Conservation (phyloP, 495 filamentous ascomycete genomes). For the Talaromyces trachyspermus region DNA sequence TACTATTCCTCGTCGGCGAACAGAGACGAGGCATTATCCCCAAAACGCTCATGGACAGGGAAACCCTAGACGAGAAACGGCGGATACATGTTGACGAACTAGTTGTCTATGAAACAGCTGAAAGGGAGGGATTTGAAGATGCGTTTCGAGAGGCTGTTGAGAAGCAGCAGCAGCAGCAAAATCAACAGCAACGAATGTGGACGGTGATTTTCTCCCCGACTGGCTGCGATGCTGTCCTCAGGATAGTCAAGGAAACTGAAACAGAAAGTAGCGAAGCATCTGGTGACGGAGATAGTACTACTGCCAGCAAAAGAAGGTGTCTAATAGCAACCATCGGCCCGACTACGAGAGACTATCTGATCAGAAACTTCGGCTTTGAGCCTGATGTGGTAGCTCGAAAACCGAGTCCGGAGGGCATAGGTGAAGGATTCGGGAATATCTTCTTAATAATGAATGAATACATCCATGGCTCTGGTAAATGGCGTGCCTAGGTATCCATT, state of each 20-base stretch:
- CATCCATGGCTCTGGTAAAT: no score
- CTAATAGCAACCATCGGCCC: constrained; percentile 84
- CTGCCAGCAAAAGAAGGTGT: constrained; percentile 32
- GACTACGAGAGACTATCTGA: constrained; percentile 75
- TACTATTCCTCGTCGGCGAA: constrained; percentile 85
- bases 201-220: constrained; percentile 91
- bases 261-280: no score
- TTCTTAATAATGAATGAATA: not conserved
- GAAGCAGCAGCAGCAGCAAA: constrained; percentile 14
- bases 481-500: no score
- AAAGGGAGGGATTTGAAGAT: constrained; percentile 63
- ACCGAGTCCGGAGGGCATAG: constrained; percentile 81
- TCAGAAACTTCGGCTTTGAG: constrained; percentile 56
- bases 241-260: constrained; percentile 43
- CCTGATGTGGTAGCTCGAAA: constrained; percentile 76
- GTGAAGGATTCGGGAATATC: constrained; percentile 44
- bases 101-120: constrained; percentile 78
- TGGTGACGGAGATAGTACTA: no score
- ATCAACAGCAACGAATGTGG: constrained; percentile 48
- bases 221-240: constrained; percentile 75
- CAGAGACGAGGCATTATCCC: constrained; percentile 84
- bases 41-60: constrained; percentile 57
- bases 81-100: constrained; percentile 65
- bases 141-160: constrained; percentile 48
- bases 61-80: constrained; percentile 25